Evolutionary conservation across 2,329 filamentous ascomycete species (phyloP).

Genomic region (Exserohilum rostratum): DNA sequence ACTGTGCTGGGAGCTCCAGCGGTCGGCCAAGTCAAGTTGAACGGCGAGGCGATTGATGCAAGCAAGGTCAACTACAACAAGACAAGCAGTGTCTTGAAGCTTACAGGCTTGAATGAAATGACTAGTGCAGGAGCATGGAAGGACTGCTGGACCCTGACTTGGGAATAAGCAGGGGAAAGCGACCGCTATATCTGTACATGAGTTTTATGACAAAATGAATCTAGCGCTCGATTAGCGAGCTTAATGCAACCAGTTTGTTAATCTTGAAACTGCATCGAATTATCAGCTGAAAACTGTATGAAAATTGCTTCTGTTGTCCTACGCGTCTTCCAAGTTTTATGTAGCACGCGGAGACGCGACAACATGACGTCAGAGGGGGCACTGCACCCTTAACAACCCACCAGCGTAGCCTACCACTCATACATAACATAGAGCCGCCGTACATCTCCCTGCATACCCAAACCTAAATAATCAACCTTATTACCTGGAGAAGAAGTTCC

Average conservation of each 20-base stretch:
- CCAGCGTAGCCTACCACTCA: not conserved
- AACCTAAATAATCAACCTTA: too few species aligned
- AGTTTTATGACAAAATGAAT: not conserved
- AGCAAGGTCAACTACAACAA: slow-evolving; percentile 57
- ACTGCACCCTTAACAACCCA: slow-evolving; percentile 1
- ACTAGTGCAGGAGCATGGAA: slow-evolving; percentile 65
- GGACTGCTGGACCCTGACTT: slow-evolving; percentile 63
- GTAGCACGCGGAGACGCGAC: slow-evolving; percentile 16
- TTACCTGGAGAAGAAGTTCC: too few species aligned
- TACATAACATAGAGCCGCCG: not conserved
- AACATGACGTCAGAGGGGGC: slow-evolving; percentile 27
- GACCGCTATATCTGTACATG: not conserved
- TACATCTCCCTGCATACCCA: too few species aligned
- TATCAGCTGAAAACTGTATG: not conserved
- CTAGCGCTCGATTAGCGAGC: not conserved
- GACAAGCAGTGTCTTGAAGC: slow-evolving; percentile 55
- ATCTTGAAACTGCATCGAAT: not conserved
- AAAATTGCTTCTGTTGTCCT: slow-evolving; percentile 3
- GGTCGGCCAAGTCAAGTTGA: slow-evolving; percentile 53
- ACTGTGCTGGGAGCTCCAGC: slow-evolving; percentile 65
- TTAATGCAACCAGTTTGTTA: not conserved
- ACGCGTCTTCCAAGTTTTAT: slow-evolving; percentile 24
- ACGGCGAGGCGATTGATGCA: slow-evolving; percentile 54
- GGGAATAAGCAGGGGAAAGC: slow-evolving; percentile 50
- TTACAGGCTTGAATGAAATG: slow-evolving; percentile 57